Evolutionary conservation across 257 asterid genomes (phyloP).

Genomic region (Solanum piurae): DNA sequence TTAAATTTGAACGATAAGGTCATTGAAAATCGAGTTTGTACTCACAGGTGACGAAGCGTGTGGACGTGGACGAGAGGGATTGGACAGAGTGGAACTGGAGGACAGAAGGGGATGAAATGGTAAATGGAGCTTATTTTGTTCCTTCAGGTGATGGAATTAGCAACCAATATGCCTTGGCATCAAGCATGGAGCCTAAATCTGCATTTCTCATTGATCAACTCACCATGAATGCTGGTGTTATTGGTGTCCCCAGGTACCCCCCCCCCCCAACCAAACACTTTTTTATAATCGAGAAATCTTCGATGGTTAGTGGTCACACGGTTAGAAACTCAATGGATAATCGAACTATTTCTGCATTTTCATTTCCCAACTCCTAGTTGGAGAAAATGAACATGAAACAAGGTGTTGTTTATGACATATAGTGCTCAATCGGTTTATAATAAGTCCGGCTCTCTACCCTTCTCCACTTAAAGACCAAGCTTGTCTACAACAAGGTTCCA

Average conservation of each 20-base stretch:
- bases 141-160: slow-evolving; percentile 64
- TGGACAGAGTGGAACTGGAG: slow-evolving; percentile 91
- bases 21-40: background rate
- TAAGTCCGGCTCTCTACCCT: background rate
- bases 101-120: slow-evolving; percentile 66
- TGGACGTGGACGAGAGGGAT: slow-evolving; percentile 43
- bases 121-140: slow-evolving; percentile 83
- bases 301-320: background rate
- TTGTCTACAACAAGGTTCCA: background rate
- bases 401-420: no score
- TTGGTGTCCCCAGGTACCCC: slow-evolving; percentile 18
- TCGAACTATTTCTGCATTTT: background rate
- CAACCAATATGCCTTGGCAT: slow-evolving; percentile 31
- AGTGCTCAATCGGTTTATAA: background rate
- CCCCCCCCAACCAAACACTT: background rate
- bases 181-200: slow-evolving; percentile 25
- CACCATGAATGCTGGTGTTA: slow-evolving; percentile 19
- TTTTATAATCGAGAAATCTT: background rate
- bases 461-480: background rate
- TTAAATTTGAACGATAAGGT: background rate
- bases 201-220: slow-evolving; percentile 20
- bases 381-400: no score
- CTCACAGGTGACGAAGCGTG: slow-evolving; percentile 65
- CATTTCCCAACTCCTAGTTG: no score
- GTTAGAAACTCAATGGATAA: background rate